Percentiles rank a stretch among this genome's conserved stretches.
Conservation (phyloP, 108 stramenopile species). For the Nannochloropsis oceanica region DNA sequence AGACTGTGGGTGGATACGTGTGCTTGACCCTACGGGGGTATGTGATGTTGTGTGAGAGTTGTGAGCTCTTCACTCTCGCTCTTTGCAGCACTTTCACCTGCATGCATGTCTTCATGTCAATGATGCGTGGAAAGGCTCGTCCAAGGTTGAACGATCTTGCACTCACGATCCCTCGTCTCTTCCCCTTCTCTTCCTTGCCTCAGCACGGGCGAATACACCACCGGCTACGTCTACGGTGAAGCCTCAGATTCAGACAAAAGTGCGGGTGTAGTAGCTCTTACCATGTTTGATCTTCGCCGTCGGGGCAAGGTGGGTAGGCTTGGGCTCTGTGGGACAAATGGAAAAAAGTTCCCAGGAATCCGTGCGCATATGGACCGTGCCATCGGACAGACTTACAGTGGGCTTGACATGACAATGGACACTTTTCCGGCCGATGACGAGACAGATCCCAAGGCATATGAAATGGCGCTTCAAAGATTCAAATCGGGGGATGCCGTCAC, state of each 20-base stretch:
- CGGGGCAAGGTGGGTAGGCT: constrained; percentile 64
- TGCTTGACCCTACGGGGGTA: background rate
- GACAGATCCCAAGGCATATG: constrained; percentile 65
- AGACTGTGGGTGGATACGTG: background rate
- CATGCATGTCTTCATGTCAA: background rate
- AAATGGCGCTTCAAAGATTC: constrained; percentile 50
- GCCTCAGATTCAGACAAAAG: constrained; percentile 68
- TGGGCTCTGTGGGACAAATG: constrained; percentile 92
- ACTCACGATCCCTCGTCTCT: background rate
- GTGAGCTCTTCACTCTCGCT: background rate
- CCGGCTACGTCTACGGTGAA: constrained; percentile 68
- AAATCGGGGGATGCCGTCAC: constrained; percentile 74
- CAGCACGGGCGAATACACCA: constrained; percentile 74
- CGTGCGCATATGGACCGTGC: constrained; percentile 72
- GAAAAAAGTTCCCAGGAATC: constrained; percentile 90
- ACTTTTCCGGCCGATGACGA: constrained; percentile 78
- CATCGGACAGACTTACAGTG: constrained; percentile 77
- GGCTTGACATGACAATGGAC: constrained; percentile 71
- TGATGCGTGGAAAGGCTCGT: background rate
- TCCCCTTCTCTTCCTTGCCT: background rate
- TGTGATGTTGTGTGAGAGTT: no score
- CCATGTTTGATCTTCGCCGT: constrained; percentile 86
- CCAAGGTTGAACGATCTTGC: no score
- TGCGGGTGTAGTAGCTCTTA: constrained; percentile 96
- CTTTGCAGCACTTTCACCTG: background rate